Evolutionary conservation across 164 flowering plant genomes (phyloP).

Genomic region (Akebia trifoliata): DNA sequence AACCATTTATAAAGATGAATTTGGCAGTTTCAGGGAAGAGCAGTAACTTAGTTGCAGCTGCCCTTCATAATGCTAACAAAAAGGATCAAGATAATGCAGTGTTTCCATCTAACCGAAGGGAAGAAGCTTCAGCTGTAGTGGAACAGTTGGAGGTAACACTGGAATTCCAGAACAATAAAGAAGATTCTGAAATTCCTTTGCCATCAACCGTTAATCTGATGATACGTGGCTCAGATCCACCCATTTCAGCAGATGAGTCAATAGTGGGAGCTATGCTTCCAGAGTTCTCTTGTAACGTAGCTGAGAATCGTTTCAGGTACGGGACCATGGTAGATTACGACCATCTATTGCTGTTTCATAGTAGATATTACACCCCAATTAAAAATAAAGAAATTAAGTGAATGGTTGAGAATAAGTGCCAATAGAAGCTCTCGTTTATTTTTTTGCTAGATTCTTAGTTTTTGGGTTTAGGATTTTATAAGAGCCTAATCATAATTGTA

Average conservation of each 20-base stretch:
- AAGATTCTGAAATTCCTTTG: constrained; percentile 27
- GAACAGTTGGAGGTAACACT: constrained; percentile 61
- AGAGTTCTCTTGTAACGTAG: constrained; percentile 29
- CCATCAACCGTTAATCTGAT: constrained; percentile 50
- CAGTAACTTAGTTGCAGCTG: constrained; percentile 54
- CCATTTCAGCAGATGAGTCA: constrained; percentile 17
- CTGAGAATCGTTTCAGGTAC: constrained; percentile 76
- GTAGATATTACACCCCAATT: background rate
- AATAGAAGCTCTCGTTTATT: no score
- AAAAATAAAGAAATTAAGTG: no score
- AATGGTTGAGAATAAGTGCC: no score
- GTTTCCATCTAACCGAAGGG: constrained; percentile 22
- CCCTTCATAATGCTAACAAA: constrained; percentile 40
- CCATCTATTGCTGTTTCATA: background rate
- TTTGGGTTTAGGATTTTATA: no score
- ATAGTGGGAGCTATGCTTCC: constrained; percentile 22
- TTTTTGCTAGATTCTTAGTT: no score
- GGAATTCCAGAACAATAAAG: constrained; percentile 39
- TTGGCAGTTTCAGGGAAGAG: constrained; percentile 33
- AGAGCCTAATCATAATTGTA: no score
- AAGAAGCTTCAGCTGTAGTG: constrained; percentile 24
- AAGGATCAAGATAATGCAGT: constrained; percentile 22
- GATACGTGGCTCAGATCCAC: constrained; percentile 35
- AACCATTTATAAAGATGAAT: constrained; percentile 30
- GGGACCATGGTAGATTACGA: background rate